phyloP scores from a whole-genome alignment of 2,329 filamentous ascomycete species.

The Helotiales sp. region DNA sequence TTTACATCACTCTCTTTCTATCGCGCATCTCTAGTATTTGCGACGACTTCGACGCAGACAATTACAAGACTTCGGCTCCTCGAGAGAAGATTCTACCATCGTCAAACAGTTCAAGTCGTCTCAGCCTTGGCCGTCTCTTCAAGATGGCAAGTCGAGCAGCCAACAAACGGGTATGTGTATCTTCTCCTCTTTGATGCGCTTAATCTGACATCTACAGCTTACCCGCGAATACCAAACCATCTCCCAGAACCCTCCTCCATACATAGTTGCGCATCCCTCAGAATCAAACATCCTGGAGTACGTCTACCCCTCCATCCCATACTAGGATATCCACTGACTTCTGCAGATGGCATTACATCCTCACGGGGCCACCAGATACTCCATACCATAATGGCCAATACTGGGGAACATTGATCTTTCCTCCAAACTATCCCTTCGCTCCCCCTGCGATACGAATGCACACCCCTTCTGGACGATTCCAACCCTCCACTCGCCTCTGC shows the following conservation, averaged over 20 bases:
- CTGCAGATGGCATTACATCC: slow-evolving; percentile 87
- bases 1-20: not conserved
- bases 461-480: slow-evolving; percentile 93
- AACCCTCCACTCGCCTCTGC: slow-evolving; percentile 87
- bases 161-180: slow-evolving; percentile 63
- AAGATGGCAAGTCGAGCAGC: slow-evolving; percentile 71
- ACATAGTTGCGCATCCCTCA: slow-evolving; percentile 85
- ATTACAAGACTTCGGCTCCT: not conserved
- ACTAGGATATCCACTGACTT: slow-evolving; percentile 14
- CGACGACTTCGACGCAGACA: not conserved
- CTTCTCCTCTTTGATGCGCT: not conserved
- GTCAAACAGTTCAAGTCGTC: not conserved
- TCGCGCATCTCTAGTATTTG: not conserved
- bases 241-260: slow-evolving; percentile 78
- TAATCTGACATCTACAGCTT: slow-evolving; percentile 42
- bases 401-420: slow-evolving; percentile 96
- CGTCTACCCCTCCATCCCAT: slow-evolving; percentile 31
- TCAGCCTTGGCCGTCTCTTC: slow-evolving; percentile 1
- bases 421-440: slow-evolving; percentile 94
- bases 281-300: slow-evolving; percentile 90
- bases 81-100: not conserved
- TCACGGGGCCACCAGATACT: slow-evolving; percentile 90
- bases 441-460: slow-evolving; percentile 99
- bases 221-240: slow-evolving; percentile 66
- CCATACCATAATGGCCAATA: slow-evolving; percentile 95